Percentiles rank a stretch among this genome's conserved stretches.
Evolutionary conservation across 2,329 filamentous ascomycete genomes (phyloP).

Genomic region (Remersonia thermophila): DNA sequence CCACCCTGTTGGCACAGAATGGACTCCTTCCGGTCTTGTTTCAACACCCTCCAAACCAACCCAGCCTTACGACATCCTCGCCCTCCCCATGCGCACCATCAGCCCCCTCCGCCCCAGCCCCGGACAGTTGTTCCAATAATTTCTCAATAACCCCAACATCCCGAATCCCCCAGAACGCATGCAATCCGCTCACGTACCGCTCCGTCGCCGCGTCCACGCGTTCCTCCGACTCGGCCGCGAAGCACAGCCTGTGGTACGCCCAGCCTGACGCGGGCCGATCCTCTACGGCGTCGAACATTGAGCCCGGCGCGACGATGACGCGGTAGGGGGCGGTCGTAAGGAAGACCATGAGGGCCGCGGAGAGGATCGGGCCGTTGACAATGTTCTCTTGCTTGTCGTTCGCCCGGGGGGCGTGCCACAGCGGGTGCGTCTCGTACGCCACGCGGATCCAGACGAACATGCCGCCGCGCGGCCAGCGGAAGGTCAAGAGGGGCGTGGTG

Average conservation of each 20-base stretch:
- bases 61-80: constrained; percentile 5
- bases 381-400: constrained; percentile 19
- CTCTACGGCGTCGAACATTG: constrained; percentile 56
- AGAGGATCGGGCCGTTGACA: constrained; percentile 43
- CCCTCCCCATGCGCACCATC: neutral
- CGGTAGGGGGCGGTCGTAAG: constrained; percentile 57
- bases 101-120: neutral
- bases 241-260: constrained; percentile 68
- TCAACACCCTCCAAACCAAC: constrained; percentile 9
- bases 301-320: constrained; percentile 58
- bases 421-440: constrained; percentile 59
- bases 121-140: constrained; percentile 29
- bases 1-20: too few species aligned
- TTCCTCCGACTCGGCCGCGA: constrained; percentile 68
- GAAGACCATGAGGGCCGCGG: constrained; percentile 56
- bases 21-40: neutral
- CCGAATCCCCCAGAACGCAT: constrained; percentile 68
- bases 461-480: constrained; percentile 69
- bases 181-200: constrained; percentile 55
- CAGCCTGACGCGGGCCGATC: constrained; percentile 36
- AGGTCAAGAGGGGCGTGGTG: constrained; percentile 62
- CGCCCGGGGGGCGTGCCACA: constrained; percentile 34
- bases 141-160: constrained; percentile 52
- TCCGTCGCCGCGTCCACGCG: constrained; percentile 50
- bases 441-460: constrained; percentile 86